Percentiles rank a stretch among this genome's conserved stretches.
phyloP scores from a whole-genome alignment of 495 filamentous ascomycete species.

The Halenospora varia region DNA sequence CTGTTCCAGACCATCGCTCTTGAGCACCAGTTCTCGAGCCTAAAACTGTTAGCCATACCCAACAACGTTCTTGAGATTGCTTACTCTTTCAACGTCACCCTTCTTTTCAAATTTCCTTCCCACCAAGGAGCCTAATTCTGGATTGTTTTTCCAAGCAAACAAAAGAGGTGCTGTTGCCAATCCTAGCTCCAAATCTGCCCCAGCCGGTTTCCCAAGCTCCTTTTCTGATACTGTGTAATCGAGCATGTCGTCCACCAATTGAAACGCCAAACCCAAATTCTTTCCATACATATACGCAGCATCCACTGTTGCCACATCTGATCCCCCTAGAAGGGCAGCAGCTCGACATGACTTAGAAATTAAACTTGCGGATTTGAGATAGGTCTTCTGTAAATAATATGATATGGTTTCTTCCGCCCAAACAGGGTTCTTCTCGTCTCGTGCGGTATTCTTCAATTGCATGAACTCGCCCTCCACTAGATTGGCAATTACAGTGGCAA shows the following conservation, averaged over 20 bases:
- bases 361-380: conserved; percentile 90
- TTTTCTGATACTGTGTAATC: conserved; percentile 85
- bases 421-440: conserved; percentile 73
- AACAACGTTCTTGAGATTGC: conserved; percentile 30
- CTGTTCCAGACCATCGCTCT: conserved; percentile 84
- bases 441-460: conserved; percentile 94
- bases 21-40: conserved; percentile 79
- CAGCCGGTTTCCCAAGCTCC: conserved; percentile 90
- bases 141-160: conserved; percentile 91
- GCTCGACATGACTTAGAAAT: conserved; percentile 95
- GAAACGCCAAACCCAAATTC: conserved; percentile 92
- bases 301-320: conserved; percentile 75
- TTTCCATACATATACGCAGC: conserved; percentile 88
- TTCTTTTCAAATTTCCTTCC: conserved; percentile 81
- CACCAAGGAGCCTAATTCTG: conserved; percentile 81
- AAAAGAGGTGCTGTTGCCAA: conserved; percentile 92
- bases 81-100: conserved; percentile 79
- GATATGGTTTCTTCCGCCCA: conserved; percentile 84
- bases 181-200: conserved; percentile 89
- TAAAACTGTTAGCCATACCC: conserved; percentile 30
- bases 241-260: conserved; percentile 97
- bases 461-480: conserved; percentile 98
- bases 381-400: conserved; percentile 99
- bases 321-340: conserved; percentile 77
- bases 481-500: conserved; percentile 96